Percentiles rank a stretch among this genome's conserved stretches.
Conservation (phyloP, 2,329 filamentous ascomycete species). For the Clonostachys solani region DNA sequence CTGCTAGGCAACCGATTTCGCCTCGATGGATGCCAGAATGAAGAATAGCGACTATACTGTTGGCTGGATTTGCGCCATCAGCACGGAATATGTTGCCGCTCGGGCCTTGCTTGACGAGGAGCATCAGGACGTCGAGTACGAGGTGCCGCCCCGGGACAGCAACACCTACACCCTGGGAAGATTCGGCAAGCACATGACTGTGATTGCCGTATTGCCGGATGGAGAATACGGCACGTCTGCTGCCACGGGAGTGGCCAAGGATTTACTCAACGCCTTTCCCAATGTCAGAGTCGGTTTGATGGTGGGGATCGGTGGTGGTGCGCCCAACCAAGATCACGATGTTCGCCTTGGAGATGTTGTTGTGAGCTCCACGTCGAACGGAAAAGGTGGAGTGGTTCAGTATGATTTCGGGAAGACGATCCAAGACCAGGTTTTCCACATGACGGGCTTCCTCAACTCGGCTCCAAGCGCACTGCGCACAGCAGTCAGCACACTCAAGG, state of each 20-base stretch:
- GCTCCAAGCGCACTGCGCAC: neutral
- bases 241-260: constrained; percentile 15
- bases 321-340: constrained; percentile 18
- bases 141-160: constrained; percentile 2
- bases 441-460: neutral
- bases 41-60: constrained; percentile 25
- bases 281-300: constrained; percentile 20
- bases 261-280: constrained; percentile 19
- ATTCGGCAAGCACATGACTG: constrained; percentile 25
- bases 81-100: constrained; percentile 28
- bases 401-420: constrained; percentile 6
- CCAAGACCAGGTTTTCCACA: neutral
- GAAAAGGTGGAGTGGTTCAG: neutral
- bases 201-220: constrained; percentile 19
- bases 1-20: too few species aligned
- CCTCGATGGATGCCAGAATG: too few species aligned
- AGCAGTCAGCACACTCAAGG: neutral
- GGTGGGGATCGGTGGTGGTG: constrained; percentile 25
- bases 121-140: constrained; percentile 18
- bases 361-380: constrained; percentile 2
- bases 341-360: constrained; percentile 15
- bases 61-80: constrained; percentile 37
- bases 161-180: constrained; percentile 21
- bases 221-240: constrained; percentile 14
- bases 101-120: constrained; percentile 30